Evolutionary conservation across 148 eudicot species (phyloP).

Genomic region (Gaultheria prostrata): DNA sequence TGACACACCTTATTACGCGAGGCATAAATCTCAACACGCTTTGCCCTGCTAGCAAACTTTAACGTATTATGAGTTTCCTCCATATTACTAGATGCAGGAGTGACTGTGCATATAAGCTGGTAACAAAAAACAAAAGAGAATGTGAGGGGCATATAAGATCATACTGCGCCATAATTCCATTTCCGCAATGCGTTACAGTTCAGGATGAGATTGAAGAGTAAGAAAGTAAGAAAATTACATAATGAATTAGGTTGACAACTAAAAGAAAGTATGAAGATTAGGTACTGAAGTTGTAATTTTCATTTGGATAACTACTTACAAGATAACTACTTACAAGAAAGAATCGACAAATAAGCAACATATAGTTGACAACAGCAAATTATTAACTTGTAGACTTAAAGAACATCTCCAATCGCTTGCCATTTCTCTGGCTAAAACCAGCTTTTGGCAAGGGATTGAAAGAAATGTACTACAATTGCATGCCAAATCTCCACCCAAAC

Average conservation of each 20-base stretch:
- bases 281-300: neutral
- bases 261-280: neutral
- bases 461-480: neutral
- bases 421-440: neutral
- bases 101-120: conserved; percentile 95
- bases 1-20: conserved; percentile 83
- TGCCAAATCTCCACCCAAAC: neutral
- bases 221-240: neutral
- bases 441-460: neutral
- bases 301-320: neutral
- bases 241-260: neutral
- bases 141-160: conserved; percentile 11
- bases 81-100: conserved; percentile 97
- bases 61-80: conserved; percentile 98
- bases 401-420: neutral
- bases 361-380: neutral
- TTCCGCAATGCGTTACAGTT: neutral
- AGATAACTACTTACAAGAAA: too few relatives aligned
- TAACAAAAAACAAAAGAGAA: conserved; percentile 13
- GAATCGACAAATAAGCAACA: neutral
- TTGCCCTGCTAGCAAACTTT: conserved; percentile 98
- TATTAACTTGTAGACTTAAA: neutral
- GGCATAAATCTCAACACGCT: conserved; percentile 92
- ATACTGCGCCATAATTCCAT: neutral
- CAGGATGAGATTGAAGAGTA: conserved; percentile 6